A percentile compares a stretch with the other conserved stretches of the same genome.
Conservation (phyloP, 2,329 filamentous ascomycete species). For the Teratosphaeria zuluensis region DNA sequence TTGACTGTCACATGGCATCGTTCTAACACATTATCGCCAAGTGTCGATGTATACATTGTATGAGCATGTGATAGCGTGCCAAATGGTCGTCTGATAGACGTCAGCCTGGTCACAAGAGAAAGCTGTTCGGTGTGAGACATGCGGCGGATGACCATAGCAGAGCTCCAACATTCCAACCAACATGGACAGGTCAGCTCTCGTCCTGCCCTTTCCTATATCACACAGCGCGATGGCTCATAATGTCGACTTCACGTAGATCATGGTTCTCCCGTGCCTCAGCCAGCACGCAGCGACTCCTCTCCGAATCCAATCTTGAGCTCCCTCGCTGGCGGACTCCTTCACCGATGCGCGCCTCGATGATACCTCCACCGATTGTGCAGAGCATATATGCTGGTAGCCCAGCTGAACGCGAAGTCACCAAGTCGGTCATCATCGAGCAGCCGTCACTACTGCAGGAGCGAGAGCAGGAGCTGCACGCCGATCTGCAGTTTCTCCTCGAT, state of each 20-base stretch:
- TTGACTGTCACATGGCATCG: too few species aligned
- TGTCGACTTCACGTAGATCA: constrained; percentile 15
- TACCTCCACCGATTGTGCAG: constrained; percentile 26
- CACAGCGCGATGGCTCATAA: constrained; percentile 4
- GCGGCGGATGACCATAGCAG: not conserved
- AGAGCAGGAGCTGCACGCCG: constrained; percentile 45
- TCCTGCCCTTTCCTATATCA: not conserved
- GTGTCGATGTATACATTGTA: not conserved
- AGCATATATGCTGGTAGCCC: constrained; percentile 16
- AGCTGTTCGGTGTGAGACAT: not conserved
- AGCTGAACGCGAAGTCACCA: constrained; percentile 8
- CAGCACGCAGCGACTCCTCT: constrained; percentile 13
- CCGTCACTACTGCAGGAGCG: constrained; percentile 30
- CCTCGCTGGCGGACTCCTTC: constrained; percentile 26
- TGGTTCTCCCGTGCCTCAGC: constrained; percentile 18
- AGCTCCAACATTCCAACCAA: not conserved
- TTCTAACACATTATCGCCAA: too few species aligned
- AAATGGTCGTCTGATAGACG: not conserved
- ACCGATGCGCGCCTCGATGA: constrained; percentile 23
- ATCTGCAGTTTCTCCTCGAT: constrained; percentile 51
- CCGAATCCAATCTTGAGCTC: constrained; percentile 17
- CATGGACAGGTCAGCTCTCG: not conserved
- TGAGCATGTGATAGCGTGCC: not conserved
- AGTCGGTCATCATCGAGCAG: constrained; percentile 36
- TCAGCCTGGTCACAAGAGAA: not conserved